phyloP scores from a whole-genome alignment of 2,329 filamentous ascomycete genomes.

The Neopestalotiopsis sp. region DNA sequence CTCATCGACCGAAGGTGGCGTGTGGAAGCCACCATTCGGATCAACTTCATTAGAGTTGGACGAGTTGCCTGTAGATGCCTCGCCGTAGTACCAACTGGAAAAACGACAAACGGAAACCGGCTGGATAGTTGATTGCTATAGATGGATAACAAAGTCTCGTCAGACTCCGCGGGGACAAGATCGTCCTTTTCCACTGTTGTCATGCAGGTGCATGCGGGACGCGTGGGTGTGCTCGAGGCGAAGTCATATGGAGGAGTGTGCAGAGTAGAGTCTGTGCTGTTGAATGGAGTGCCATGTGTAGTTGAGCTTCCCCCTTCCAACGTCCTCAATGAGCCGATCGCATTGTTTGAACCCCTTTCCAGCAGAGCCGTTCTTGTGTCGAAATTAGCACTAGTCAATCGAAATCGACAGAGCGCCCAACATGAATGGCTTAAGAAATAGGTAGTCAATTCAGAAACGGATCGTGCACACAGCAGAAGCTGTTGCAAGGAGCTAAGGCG shows the following conservation, averaged over 20 bases:
- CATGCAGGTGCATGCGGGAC: constrained; percentile 9
- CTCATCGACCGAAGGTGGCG: constrained; percentile 2
- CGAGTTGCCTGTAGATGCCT: constrained; percentile 6
- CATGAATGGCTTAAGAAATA: too few species aligned
- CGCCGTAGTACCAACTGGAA: constrained; percentile 3
- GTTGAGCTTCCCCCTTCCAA: not conserved
- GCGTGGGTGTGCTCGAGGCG: not conserved
- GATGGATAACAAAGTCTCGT: constrained; percentile 4
- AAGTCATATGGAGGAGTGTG: not conserved
- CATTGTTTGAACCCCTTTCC: too few species aligned
- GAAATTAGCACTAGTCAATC: too few species aligned
- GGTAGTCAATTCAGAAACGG: too few species aligned
- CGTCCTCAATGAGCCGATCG: not conserved
- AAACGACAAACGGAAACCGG: not conserved
- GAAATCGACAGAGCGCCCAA: too few species aligned
- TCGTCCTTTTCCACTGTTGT: not conserved
- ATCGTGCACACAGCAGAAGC: too few species aligned
- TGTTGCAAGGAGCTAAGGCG: too few species aligned
- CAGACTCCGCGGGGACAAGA: not conserved
- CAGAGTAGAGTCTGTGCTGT: not conserved
- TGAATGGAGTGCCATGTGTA: not conserved
- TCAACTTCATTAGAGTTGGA: constrained; percentile 3
- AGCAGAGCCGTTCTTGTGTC: too few species aligned
- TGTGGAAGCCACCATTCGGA: constrained; percentile 9
- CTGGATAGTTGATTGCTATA: constrained; percentile 9